These are phyloP conservation scores for Pittosporum tobira DNA, from an alignment of 129 eudicot species.

Conservation along the genomic window DNA sequence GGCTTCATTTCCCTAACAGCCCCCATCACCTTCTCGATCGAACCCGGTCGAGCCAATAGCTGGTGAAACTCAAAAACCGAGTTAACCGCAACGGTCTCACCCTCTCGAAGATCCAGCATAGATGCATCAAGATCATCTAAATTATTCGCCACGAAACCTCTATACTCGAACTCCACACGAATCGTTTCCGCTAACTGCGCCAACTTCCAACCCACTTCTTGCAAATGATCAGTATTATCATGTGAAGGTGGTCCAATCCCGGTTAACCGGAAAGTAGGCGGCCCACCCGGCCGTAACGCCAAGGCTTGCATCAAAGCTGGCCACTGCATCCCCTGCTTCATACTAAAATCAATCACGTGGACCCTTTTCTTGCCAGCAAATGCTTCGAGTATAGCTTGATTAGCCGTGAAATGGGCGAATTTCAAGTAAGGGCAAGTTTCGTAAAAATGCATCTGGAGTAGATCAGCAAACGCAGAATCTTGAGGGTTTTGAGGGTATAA, in stretches of 20 bases:
- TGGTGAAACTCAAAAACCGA: constrained; percentile 71
- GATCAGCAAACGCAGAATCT: constrained; percentile 47
- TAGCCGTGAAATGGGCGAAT: constrained; percentile 89
- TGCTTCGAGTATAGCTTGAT: constrained; percentile 81
- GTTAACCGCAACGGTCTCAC: constrained; percentile 65
- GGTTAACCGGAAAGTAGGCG: constrained; percentile 66
- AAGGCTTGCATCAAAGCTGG: constrained; percentile 82
- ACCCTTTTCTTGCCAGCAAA: constrained; percentile 47
- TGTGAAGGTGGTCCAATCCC: constrained; percentile 68
- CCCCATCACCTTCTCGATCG: constrained; percentile 52
- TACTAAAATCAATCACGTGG: constrained; percentile 78
- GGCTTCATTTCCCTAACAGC: constrained; percentile 49
- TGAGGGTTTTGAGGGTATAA: constrained; percentile 29
- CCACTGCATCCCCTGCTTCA: constrained; percentile 94
- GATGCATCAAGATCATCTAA: constrained; percentile 61
- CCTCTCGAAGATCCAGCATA: constrained; percentile 46
- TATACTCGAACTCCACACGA: constrained; percentile 47
- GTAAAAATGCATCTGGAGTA: constrained; percentile 66
- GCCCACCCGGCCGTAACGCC: constrained; percentile 67
- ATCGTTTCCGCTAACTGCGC: constrained; percentile 72
- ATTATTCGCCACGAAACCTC: constrained; percentile 59
- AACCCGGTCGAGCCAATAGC: constrained; percentile 46
- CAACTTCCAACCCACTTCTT: constrained; percentile 71
- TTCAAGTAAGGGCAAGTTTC: constrained; percentile 78
- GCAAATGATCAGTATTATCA: constrained; percentile 51